Conservation (phyloP, 345 rosid species). For the thale cress (Arabidopsis thaliana) region TAIR10.1 NC_003075.7:17909001-17909500, state of each 20-base stretch:
- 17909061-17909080: constrained; percentile 72
- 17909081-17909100: constrained; percentile 67
- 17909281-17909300: constrained; percentile 54
- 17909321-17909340: constrained; percentile 51
- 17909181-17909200: constrained; percentile 67
- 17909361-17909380: constrained; percentile 55
- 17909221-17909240: constrained; percentile 42
- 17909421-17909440: background rate
- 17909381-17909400: constrained; percentile 53
- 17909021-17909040: constrained; percentile 70
- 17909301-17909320: constrained; percentile 44
- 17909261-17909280: constrained; percentile 30
- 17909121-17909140: constrained; percentile 70
- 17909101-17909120: constrained; percentile 57
- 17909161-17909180: constrained; percentile 71
- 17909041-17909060: constrained; percentile 71
- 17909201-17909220: constrained; percentile 46
- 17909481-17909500: constrained; percentile 27
- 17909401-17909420: background rate
- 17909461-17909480: background rate
- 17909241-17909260: constrained; percentile 26
- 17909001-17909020: constrained; percentile 64
- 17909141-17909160: constrained; percentile 71
- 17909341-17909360: constrained; percentile 49
- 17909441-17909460: background rate